Percentiles rank a stretch among this genome's conserved stretches.
Conservation (phyloP, 1,139 yeast species). For the Yamadazyma dendronema region DNA sequence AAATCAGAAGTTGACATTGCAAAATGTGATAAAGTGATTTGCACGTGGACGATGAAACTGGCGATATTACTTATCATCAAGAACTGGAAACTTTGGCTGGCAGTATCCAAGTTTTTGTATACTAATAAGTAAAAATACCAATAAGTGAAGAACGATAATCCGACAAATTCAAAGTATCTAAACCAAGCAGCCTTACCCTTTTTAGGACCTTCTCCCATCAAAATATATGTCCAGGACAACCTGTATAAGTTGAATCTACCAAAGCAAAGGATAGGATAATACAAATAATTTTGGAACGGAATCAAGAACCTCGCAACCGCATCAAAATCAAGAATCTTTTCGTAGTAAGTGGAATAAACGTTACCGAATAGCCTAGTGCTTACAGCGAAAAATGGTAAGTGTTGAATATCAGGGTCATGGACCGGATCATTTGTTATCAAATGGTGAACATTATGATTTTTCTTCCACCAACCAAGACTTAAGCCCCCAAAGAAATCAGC, state of each 20-base stretch:
- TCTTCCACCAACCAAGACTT: slow-evolving; percentile 93
- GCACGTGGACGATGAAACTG: slow-evolving; percentile 90
- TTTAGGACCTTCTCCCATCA: slow-evolving; percentile 74
- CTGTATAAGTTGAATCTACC: slow-evolving; percentile 86
- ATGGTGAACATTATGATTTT: slow-evolving; percentile 90
- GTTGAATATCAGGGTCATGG: slow-evolving; percentile 94
- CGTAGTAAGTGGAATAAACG: slow-evolving; percentile 79
- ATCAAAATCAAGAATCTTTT: slow-evolving; percentile 65
- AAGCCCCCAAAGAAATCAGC: slow-evolving; percentile 87
- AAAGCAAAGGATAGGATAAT: slow-evolving; percentile 76
- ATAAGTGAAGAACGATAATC: slow-evolving; percentile 64
- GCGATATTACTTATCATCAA: slow-evolving; percentile 74
- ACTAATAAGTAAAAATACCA: slow-evolving; percentile 78
- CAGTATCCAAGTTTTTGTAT: slow-evolving; percentile 49
- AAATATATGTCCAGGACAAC: slow-evolving; percentile 73
- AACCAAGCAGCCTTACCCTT: slow-evolving; percentile 86
- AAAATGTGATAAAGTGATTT: slow-evolving; percentile 84
- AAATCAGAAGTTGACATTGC: slow-evolving; percentile 91
- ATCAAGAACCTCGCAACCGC: slow-evolving; percentile 56
- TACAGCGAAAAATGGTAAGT: slow-evolving; percentile 87
- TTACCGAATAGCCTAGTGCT: slow-evolving; percentile 65
- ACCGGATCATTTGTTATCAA: slow-evolving; percentile 85
- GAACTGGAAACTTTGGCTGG: slow-evolving; percentile 52
- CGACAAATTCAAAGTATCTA: slow-evolving; percentile 71
- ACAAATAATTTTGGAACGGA: slow-evolving; percentile 65